These are phyloP conservation scores for Termitomyces sp. DNA, from an alignment of 1,284 basidiomycete genomes.

Conservation along the genomic window DNA sequence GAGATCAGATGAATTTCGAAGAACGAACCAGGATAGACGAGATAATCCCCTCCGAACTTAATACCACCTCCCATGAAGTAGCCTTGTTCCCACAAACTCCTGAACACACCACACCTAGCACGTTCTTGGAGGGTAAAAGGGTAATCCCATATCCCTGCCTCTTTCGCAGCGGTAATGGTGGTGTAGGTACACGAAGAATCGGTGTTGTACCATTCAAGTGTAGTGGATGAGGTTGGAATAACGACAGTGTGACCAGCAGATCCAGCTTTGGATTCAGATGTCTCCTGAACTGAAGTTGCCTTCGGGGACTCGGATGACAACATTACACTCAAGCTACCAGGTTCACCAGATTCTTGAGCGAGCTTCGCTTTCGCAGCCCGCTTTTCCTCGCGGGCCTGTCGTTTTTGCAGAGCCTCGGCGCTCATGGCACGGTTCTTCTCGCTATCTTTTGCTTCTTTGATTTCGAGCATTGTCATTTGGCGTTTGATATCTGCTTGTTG, in stretches of 20 bases:
- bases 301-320: conserved; percentile 10
- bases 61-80: conserved; percentile 85
- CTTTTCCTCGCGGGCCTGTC: conserved; percentile 63
- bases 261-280: conserved; percentile 7
- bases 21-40: conserved; percentile 87
- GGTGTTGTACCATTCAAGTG: conserved; percentile 29
- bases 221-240: conserved; percentile 58
- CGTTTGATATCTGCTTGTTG: conserved; percentile 40
- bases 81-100: conserved; percentile 74
- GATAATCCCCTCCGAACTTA: conserved; percentile 93
- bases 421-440: conserved; percentile 47
- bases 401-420: conserved; percentile 62
- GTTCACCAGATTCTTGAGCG: conserved; percentile 17
- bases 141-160: conserved; percentile 74
- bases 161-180: conserved; percentile 56
- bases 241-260: conserved; percentile 48
- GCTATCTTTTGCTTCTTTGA: conserved; percentile 39
- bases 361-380: conserved; percentile 36
- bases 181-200: conserved; percentile 32
- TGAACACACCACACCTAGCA: conserved; percentile 77
- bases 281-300: conserved; percentile 5
- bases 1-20: neutral
- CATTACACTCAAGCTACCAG: conserved; percentile 10
- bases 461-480: conserved; percentile 44
- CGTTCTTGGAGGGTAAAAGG: conserved; percentile 62